Base-by-base conservation (phyloP, 148 eudicot genomes). In the Bassia scoparia region DNA sequence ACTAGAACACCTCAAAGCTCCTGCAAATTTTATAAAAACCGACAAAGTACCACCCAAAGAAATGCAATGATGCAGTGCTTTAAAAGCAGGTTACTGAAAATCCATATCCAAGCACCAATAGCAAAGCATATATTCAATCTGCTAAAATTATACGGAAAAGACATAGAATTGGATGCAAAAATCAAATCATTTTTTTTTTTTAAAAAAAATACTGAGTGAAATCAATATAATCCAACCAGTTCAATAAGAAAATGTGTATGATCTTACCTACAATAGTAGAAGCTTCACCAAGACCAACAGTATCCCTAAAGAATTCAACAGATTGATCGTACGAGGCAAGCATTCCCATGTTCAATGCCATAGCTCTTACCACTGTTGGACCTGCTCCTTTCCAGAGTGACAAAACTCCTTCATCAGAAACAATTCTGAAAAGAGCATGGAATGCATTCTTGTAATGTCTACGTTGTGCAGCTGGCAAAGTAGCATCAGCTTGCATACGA, bases 281-380 rank as follows among this genome's bases (percentile, higher is more conserved):
- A 52, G 63, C 69, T 66, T 85, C 86, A 43, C 80, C 74, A 53
- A 84, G 54, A 68, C 85, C 85, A 43, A 67, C 53, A 54, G 84
- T 70, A 69, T 87, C 90, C 71, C 76, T 87, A 75, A 81, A 77
- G 55, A 84, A 83, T 70, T 83, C 81, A 18, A 76, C 81, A 54
- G 81, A 78, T 56, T 77, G 87, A 67, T 84, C 85, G 75, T 87
- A 87, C 35, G 90, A 78, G 41, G 83, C 88, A 77, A 87, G 87
- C 90, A 87, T 84, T 78, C 90, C 90, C 86, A 85, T 81, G 82
- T 83, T 83, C 81, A 76, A 64, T 35, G 83, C 86, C 81, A 81
- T 80, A 37, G 83, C 77, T 74, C 74, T 78, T 33, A 80, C 84
- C 26, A 75, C 83, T 31, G 78, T 73, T 16, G 79, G 83, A 59